Base-by-base conservation (phyloP, 495 filamentous ascomycete genomes). In the Penicillium parvum region DNA sequence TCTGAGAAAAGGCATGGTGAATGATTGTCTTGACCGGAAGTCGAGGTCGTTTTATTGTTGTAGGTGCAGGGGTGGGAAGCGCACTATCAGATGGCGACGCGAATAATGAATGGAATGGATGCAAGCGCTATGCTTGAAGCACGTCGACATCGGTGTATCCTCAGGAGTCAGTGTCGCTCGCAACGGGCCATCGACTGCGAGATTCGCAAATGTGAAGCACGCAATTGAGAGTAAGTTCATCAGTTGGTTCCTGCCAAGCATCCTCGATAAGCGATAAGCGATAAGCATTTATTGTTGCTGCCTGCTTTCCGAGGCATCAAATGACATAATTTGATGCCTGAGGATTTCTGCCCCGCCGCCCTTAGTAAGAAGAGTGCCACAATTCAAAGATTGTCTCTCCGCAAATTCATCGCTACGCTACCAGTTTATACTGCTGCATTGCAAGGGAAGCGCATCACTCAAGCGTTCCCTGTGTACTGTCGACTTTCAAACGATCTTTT, bases 1-100 rank as follows among this genome's bases (percentile, higher is more conserved):
- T 17, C 57, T 41, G 34, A 69, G 52, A 32, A 59, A 69, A 11
- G 68, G 66, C 68, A 72, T 72, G 18, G 3, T 55, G 23, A 29
- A 1, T 8, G 8, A 7, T 16, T 5, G 3, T 17, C 18, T 32
- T 28, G 18, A 32, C n/a, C 18, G n/a, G n/a, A n/a, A n/a, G n/a
- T n/a, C n/a, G n/a, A n/a, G n/a, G n/a, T n/a, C n/a, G n/a, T n/a
- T n/a, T n/a, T n/a, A n/a, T n/a, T n/a, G n/a, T n/a, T n/a, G n/a
- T n/a, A n/a, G n/a, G n/a, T n/a, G n/a, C n/a, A n/a, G n/a, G n/a
- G n/a, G n/a, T n/a, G n/a, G n/a, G n/a, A n/a, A n/a, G n/a, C n/a
- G n/a, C n/a, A n/a, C n/a, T n/a, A n/a, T n/a, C n/a, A n/a, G n/a
- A n/a, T n/a, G n/a, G n/a, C n/a, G n/a, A n/a, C n/a, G n/a, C n/a